Conservation (phyloP, 2,329 filamentous ascomycete genomes). For the Aspergillus nomiae region DNA sequence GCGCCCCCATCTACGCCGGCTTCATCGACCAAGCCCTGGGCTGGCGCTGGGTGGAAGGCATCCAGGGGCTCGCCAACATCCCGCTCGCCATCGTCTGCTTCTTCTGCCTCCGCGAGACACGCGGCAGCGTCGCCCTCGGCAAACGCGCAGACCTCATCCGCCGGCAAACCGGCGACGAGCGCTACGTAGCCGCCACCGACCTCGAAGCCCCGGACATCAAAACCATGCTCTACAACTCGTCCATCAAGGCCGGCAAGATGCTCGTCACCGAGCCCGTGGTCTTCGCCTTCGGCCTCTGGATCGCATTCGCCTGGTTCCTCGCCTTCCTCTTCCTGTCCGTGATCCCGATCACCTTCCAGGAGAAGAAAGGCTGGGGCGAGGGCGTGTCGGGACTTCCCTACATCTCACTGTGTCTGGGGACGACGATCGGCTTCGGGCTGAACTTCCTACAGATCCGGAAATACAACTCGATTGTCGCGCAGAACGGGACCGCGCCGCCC, state of each 20-base stretch:
- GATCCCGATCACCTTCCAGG: slow-evolving; percentile 53
- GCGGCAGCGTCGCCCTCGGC: slow-evolving; percentile 50
- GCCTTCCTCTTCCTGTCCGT: slow-evolving; percentile 57
- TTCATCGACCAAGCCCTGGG: slow-evolving; percentile 57
- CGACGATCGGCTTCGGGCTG: slow-evolving; percentile 51
- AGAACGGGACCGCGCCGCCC: slow-evolving; percentile 38
- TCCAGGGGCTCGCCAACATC: slow-evolving; percentile 55
- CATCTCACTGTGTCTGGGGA: slow-evolving; percentile 53
- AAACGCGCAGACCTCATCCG: slow-evolving; percentile 54
- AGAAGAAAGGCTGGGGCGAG: slow-evolving; percentile 56
- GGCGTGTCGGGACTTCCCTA: slow-evolving; percentile 54
- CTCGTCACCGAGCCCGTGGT: slow-evolving; percentile 53
- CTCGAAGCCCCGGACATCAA: slow-evolving; percentile 54
- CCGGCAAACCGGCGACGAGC: slow-evolving; percentile 51
- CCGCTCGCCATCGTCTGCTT: slow-evolving; percentile 50
- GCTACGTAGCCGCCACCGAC: slow-evolving; percentile 54
- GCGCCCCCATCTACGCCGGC: slow-evolving; percentile 56
- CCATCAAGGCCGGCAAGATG: slow-evolving; percentile 56
- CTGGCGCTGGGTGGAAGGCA: slow-evolving; percentile 58
- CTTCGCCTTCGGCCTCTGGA: slow-evolving; percentile 55
- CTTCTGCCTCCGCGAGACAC: slow-evolving; percentile 50
- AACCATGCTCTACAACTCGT: slow-evolving; percentile 44
- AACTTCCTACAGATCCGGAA: slow-evolving; percentile 56
- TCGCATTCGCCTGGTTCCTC: slow-evolving; percentile 56
- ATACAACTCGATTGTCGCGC: slow-evolving; percentile 46